These are phyloP conservation scores for Aspergillus bridgeri DNA, from an alignment of 495 filamentous ascomycete species.

Conservation along the genomic window DNA sequence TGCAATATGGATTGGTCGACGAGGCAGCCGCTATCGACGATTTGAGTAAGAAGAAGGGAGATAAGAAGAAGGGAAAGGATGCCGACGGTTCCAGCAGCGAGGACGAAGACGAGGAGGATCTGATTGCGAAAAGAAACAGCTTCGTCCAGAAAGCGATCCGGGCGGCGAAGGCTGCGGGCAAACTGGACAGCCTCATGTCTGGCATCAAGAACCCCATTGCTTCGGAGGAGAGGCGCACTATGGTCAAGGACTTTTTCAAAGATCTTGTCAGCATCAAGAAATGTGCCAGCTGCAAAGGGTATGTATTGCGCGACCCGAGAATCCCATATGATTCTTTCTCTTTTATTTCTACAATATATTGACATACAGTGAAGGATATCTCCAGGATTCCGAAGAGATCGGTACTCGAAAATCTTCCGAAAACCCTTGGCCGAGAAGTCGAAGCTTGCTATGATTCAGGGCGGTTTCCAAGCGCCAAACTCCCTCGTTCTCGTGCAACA, in stretches of 20 bases:
- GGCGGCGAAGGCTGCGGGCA: slow-evolving; percentile 43
- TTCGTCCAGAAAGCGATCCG: slow-evolving; percentile 68
- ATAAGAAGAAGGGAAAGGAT: slow-evolving; percentile 29
- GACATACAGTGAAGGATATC: slow-evolving; percentile 49
- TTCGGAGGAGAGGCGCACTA: slow-evolving; percentile 63
- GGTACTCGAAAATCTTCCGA: slow-evolving; percentile 88
- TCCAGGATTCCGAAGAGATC: slow-evolving; percentile 78
- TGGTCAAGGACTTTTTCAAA: slow-evolving; percentile 78
- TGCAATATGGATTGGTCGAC: slow-evolving; percentile 78
- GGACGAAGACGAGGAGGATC: slow-evolving; percentile 56
- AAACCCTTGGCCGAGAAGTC: slow-evolving; percentile 70
- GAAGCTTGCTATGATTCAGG: slow-evolving; percentile 66
- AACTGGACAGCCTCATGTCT: slow-evolving; percentile 49
- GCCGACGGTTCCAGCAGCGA: slow-evolving; percentile 50
- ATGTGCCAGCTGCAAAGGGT: slow-evolving; percentile 73
- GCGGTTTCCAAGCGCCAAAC: slow-evolving; percentile 64
- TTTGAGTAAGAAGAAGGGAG: slow-evolving; percentile 37
- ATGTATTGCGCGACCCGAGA: slow-evolving; percentile 20
- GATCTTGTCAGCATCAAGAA: slow-evolving; percentile 59
- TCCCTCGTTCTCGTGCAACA: slow-evolving; percentile 50
- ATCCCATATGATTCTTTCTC: neutral
- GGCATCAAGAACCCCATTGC: slow-evolving; percentile 77
- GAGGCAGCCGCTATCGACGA: slow-evolving; percentile 67
- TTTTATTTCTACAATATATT: slow-evolving; percentile 12
- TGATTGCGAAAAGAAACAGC: slow-evolving; percentile 62